These are phyloP conservation scores for Yarrowia deformans DNA, from an alignment of 805 yeast species.

Conservation along the genomic window DNA sequence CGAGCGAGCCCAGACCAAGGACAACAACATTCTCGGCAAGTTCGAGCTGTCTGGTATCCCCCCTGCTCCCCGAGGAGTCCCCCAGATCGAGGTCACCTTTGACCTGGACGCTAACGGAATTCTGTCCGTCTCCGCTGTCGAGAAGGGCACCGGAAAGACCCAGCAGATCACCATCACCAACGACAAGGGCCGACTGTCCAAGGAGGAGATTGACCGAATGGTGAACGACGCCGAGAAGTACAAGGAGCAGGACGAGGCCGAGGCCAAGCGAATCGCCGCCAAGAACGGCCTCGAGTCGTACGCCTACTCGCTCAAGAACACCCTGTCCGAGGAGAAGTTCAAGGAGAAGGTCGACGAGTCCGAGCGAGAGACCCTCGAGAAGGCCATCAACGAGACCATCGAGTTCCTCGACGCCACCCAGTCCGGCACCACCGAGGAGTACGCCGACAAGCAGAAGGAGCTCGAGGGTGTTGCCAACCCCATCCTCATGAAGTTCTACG, in stretches of 20 bases:
- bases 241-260: conserved; percentile 96
- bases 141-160: conserved; percentile 98
- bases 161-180: conserved; percentile 70
- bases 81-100: conserved; percentile 26
- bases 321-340: conserved; percentile 49
- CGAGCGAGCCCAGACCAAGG: conserved; percentile 49
- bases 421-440: conserved; percentile 19
- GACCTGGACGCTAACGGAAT: conserved; percentile 84
- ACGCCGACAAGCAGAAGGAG: conserved; percentile 35
- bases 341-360: conserved; percentile 31
- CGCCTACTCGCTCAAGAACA: conserved; percentile 89
- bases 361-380: conserved; percentile 26
- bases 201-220: conserved; percentile 72
- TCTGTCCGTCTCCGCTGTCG: conserved; percentile 93
- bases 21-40: conserved; percentile 95
- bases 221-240: conserved; percentile 96
- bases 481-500: conserved; percentile 25
- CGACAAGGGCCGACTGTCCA: conserved; percentile 32
- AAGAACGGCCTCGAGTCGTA: conserved; percentile 96
- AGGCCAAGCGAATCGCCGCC: conserved; percentile 89
- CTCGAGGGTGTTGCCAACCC: conserved; percentile 29
- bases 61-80: conserved; percentile 91
- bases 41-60: conserved; percentile 96
- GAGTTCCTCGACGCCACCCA: conserved; percentile 32
- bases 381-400: conserved; percentile 32